Evolutionary conservation across 345 rosid genomes (phyloP).

Genomic region (Lumnitzera littorea): DNA sequence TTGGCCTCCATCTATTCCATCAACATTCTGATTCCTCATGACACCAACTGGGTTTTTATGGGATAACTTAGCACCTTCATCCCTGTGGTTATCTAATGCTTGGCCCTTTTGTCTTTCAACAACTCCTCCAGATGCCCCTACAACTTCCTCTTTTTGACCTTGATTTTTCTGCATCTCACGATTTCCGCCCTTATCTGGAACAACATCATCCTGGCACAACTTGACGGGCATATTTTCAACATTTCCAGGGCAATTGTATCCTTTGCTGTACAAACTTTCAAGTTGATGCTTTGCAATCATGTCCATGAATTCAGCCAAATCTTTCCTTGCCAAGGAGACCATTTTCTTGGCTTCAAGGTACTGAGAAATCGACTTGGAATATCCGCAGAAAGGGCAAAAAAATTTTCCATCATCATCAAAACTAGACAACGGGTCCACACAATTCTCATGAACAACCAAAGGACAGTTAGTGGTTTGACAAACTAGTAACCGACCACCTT

Average conservation of each 20-base stretch:
- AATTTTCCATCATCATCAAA: conserved; percentile 32
- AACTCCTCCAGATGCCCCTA: conserved; percentile 5
- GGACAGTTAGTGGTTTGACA: conserved; percentile 42
- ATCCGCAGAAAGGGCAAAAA: conserved; percentile 52
- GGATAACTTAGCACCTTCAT: conserved; percentile 9
- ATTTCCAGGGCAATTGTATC: conserved; percentile 7
- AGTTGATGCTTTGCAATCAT: conserved; percentile 11
- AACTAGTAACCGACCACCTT: conserved; percentile 33
- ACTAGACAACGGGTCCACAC: conserved; percentile 30
- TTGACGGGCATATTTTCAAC: conserved; percentile 2
- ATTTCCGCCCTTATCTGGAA: conserved; percentile 7
- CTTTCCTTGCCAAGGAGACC: conserved; percentile 29
- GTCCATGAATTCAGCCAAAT: conserved; percentile 25
- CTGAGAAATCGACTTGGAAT: conserved; percentile 33
- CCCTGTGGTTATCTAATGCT: neutral
- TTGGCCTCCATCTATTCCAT: conserved; percentile 10
- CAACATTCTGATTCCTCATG: conserved; percentile 5
- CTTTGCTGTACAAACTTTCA: conserved; percentile 8
- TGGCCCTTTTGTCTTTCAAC: conserved; percentile 16
- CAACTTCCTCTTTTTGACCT: conserved; percentile 8
- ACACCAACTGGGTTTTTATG: conserved; percentile 2
- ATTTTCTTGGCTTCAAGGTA: conserved; percentile 32
- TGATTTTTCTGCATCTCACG: conserved; percentile 5
- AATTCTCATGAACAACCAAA: conserved; percentile 38
- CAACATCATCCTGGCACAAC: neutral